phyloP scores from a whole-genome alignment of 768 basidiomycete genomes.

The Boletus rubroflammeus region DNA sequence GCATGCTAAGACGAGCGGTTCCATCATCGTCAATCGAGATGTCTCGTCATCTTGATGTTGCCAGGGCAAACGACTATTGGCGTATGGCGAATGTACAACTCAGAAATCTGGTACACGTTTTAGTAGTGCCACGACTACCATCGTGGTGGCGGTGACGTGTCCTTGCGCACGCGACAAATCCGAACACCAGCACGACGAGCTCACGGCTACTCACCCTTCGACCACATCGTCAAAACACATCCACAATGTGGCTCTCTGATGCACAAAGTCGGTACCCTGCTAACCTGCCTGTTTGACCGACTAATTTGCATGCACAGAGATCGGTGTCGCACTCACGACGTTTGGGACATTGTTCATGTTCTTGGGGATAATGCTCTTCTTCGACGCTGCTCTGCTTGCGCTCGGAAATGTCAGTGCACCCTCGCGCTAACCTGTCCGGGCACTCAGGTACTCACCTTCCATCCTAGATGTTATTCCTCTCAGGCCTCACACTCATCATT shows the following conservation, averaged over 20 bases:
- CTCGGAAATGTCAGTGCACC: conserved; percentile 83
- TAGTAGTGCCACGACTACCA: background rate
- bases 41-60: too few species aligned
- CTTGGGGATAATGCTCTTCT: conserved; percentile 92
- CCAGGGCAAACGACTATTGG: too few species aligned
- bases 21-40: too few species aligned
- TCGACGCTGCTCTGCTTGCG: conserved; percentile 92
- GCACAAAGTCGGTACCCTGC: conserved; percentile 38
- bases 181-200: background rate
- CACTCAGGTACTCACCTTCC: conserved; percentile 5
- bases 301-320: conserved; percentile 53
- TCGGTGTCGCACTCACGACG: conserved; percentile 93
- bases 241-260: conserved; percentile 51
- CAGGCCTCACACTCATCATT: conserved; percentile 94
- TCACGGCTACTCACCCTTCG: background rate
- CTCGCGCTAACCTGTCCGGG: background rate
- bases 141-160: conserved; percentile 25
- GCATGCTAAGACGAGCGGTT: background rate
- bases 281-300: background rate
- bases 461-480: conserved; percentile 85
- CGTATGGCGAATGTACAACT: too few species aligned
- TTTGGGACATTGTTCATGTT: conserved; percentile 96
- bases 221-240: conserved; percentile 4
- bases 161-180: conserved; percentile 3
- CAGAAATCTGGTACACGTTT: too few species aligned